Evolutionary conservation across 306 rosid species (phyloP).

Genomic region (Dryas drummondii): DNA sequence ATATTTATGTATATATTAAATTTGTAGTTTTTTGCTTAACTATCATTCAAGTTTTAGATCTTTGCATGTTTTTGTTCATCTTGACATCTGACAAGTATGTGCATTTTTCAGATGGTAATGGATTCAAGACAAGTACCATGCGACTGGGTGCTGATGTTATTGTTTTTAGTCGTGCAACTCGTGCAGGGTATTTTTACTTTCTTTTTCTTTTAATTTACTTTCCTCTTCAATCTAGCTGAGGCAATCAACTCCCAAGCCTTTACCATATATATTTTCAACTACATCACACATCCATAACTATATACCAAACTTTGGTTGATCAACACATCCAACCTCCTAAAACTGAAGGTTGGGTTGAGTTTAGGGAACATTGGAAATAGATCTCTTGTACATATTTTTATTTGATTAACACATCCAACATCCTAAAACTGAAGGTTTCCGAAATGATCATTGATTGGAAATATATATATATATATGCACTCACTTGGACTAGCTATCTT

Average conservation of each 20-base stretch:
- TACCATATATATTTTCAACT: not conserved
- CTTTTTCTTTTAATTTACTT: conserved; percentile 10
- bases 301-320: not conserved
- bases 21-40: not conserved
- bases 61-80: conserved; percentile 20
- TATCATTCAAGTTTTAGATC: conserved; percentile 4
- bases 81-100: conserved; percentile 17
- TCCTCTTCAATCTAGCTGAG: conserved; percentile 6
- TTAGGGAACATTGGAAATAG: no score
- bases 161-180: conserved; percentile 71
- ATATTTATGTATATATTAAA: not conserved
- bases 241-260: not conserved
- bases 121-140: conserved; percentile 98
- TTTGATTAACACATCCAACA: not conserved
- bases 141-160: conserved; percentile 92
- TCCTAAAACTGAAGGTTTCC: not conserved
- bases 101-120: conserved; percentile 82
- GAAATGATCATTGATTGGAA: not conserved
- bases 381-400: no score
- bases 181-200: conserved; percentile 44
- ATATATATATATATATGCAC: not conserved
- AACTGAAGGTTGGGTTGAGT: not conserved
- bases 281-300: not conserved
- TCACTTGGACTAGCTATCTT: not conserved
- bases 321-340: not conserved